Conservation (phyloP, 192 early-diverging fungal species). For the Fimicolochytrium jonesii region DNA sequence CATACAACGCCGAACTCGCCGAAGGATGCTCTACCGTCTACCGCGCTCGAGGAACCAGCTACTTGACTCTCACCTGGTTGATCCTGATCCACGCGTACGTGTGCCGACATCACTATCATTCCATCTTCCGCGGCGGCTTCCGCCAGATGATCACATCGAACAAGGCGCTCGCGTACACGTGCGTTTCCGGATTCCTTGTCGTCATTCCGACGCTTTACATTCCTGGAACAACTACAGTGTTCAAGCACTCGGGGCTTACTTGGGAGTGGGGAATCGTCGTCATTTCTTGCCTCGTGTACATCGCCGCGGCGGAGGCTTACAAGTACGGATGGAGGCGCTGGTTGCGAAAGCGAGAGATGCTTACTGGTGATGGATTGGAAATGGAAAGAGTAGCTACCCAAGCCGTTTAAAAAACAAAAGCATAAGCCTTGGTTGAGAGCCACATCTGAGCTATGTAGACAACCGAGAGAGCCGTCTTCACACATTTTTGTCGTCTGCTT, state of each 20-base stretch:
- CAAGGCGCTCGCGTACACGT: slow-evolving; percentile 45
- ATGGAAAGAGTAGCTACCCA: too few species aligned
- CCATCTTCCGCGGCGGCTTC: slow-evolving; percentile 48
- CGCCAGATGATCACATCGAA: slow-evolving; percentile 26
- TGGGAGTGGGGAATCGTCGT: slow-evolving; percentile 73
- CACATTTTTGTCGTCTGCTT: too few species aligned
- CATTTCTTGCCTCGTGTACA: slow-evolving; percentile 55
- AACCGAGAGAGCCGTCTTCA: too few species aligned
- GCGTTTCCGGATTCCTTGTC: slow-evolving; percentile 46
- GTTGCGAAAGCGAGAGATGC: too few species aligned
- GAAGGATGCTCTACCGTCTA: slow-evolving; percentile 38
- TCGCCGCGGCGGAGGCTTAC: slow-evolving; percentile 62
- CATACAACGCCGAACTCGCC: slow-evolving; percentile 53
- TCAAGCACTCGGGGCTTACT: slow-evolving; percentile 17
- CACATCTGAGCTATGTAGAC: too few species aligned
- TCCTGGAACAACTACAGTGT: slow-evolving; percentile 56
- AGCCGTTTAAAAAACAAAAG: too few species aligned
- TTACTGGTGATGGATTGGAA: too few species aligned
- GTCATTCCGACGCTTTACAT: slow-evolving; percentile 59
- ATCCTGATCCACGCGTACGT: slow-evolving; percentile 74
- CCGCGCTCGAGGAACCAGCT: slow-evolving; percentile 62
- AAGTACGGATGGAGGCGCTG: too few species aligned
- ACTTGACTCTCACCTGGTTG: slow-evolving; percentile 65
- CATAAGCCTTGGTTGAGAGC: too few species aligned
- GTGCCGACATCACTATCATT: slow-evolving; percentile 62